Evolutionary conservation across 2,329 filamentous ascomycete species (phyloP).

Genomic region (Claviceps cyperi): DNA sequence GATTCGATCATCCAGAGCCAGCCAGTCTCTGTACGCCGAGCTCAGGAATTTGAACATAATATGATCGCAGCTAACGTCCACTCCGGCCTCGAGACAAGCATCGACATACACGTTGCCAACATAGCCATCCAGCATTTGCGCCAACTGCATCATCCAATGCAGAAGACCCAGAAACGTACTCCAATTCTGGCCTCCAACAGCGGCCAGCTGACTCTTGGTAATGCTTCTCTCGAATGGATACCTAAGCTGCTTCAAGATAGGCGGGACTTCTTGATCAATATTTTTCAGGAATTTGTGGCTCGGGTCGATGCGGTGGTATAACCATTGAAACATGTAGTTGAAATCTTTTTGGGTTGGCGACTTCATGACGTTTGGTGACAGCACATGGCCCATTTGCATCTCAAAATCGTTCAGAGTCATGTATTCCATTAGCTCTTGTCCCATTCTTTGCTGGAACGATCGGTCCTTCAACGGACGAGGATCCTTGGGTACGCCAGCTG

Average conservation of each 20-base stretch:
- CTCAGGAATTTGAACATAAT: slow-evolving; percentile 92
- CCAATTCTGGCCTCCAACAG: slow-evolving; percentile 96
- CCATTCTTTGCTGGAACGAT: slow-evolving; percentile 66
- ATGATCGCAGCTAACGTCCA: slow-evolving; percentile 77
- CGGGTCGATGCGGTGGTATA: slow-evolving; percentile 91
- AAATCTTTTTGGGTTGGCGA: slow-evolving; percentile 98
- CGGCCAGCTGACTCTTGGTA: slow-evolving; percentile 87
- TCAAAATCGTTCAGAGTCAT: slow-evolving; percentile 90
- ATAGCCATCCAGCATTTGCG: slow-evolving; percentile 84
- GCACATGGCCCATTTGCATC: slow-evolving; percentile 87
- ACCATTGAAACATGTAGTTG: slow-evolving; percentile 93
- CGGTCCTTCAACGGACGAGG: slow-evolving; percentile 75
- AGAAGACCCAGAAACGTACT: slow-evolving; percentile 83
- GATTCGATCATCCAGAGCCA: slow-evolving; percentile 81
- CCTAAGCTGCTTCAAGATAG: slow-evolving; percentile 79
- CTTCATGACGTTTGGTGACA: slow-evolving; percentile 83
- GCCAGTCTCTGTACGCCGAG: slow-evolving; percentile 82
- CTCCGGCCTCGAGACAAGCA: slow-evolving; percentile 72
- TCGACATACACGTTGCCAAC: slow-evolving; percentile 69
- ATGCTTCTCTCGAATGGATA: slow-evolving; percentile 95
- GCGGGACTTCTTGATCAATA: slow-evolving; percentile 88
- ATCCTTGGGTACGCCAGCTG: slow-evolving; percentile 72
- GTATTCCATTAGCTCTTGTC: slow-evolving; percentile 82
- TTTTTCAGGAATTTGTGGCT: slow-evolving; percentile 86
- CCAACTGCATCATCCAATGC: slow-evolving; percentile 98